Evolutionary conservation across 169 alveolate species (phyloP).

Genomic region (Plasmodium reichenowi): DNA sequence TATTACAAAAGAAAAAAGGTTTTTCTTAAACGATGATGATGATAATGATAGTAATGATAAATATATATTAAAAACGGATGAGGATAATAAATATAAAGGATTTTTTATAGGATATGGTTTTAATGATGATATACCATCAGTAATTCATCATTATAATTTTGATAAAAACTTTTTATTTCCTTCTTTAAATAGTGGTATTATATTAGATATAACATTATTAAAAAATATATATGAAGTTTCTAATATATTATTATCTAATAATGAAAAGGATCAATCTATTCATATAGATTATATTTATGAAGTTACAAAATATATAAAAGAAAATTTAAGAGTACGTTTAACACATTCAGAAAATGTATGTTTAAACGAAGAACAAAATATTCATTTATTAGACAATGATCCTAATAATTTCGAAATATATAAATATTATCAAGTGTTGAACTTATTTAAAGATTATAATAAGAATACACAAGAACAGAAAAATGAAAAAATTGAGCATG

Average conservation of each 20-base stretch:
- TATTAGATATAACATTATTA: conserved; percentile 26
- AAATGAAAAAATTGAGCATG: not conserved
- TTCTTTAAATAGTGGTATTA: conserved; percentile 46
- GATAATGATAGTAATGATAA: conserved; percentile 20
- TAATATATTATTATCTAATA: not conserved
- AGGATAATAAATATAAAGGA: not conserved
- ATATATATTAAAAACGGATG: not conserved
- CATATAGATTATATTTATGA: conserved; percentile 36
- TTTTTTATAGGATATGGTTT: conserved; percentile 32
- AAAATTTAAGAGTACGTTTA: conserved; percentile 22
- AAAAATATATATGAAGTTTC: conserved; percentile 13
- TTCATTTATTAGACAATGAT: conserved; percentile 34
- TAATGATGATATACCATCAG: conserved; percentile 4
- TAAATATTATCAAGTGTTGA: conserved; percentile 14
- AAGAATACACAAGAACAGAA: not conserved
- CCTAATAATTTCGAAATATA: conserved; percentile 27
- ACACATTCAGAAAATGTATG: conserved; percentile 47
- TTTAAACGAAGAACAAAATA: conserved; percentile 11
- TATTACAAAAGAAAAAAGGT: not conserved
- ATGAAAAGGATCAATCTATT: not conserved
- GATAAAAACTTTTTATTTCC: not conserved
- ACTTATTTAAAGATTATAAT: conserved; percentile 17
- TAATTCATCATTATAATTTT: not conserved
- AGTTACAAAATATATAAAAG: conserved; percentile 7
- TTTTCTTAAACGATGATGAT: conserved; percentile 17